A percentile compares a stretch with the other conserved stretches of the same genome.
These are phyloP conservation scores for Forsythia viridissima DNA, from an alignment of 257 asterid genomes.

Conservation along the genomic window DNA sequence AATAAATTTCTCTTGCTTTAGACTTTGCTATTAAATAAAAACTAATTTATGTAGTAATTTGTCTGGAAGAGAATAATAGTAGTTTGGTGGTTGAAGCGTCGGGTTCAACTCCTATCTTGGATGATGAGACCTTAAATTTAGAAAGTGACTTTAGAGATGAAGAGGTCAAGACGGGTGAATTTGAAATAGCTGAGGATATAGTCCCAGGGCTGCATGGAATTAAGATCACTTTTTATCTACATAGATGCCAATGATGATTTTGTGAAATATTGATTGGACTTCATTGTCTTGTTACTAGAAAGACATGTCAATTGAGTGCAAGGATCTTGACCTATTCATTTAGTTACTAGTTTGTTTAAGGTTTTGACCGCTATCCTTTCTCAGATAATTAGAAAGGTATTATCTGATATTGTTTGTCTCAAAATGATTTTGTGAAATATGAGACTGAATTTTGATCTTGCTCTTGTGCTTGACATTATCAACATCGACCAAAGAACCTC, in stretches of 20 bases:
- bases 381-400: neutral
- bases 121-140: neutral
- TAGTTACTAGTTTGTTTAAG: neutral
- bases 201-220: neutral
- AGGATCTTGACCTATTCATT: neutral
- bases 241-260: neutral
- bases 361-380: neutral
- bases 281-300: neutral
- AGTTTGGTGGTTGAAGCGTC: neutral
- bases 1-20: neutral
- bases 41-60: neutral
- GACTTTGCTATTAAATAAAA: neutral
- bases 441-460: constrained; percentile 1
- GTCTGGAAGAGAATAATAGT: neutral
- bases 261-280: neutral
- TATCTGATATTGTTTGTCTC: neutral
- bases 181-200: neutral
- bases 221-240: neutral
- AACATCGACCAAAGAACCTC: neutral
- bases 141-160: neutral
- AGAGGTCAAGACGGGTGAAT: neutral
- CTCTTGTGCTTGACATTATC: neutral
- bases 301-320: neutral
- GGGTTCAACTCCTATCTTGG: constrained; percentile 6
- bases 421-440: neutral